phyloP scores from a whole-genome alignment of 2,329 filamentous ascomycete genomes.

The Ophiostoma montium region DNA sequence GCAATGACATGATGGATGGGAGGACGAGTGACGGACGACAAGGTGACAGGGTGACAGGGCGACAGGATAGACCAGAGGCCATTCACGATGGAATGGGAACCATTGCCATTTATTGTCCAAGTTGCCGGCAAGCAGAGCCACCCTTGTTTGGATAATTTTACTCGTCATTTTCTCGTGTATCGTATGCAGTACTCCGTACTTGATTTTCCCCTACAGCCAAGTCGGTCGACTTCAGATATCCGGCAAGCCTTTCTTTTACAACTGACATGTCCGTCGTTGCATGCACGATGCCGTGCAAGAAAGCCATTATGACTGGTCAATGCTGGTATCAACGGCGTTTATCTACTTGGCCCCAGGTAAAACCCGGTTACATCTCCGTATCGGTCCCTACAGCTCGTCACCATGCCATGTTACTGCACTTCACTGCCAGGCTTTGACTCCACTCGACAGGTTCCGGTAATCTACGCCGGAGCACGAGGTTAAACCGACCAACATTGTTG shows the following conservation, averaged over 20 bases:
- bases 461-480: constrained; percentile 8
- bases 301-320: background rate
- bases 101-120: background rate
- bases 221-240: background rate
- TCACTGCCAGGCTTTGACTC: background rate
- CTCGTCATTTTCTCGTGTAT: background rate
- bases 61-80: too few relatives aligned
- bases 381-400: background rate
- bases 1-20: background rate
- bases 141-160: background rate
- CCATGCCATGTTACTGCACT: too few relatives aligned
- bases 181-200: background rate
- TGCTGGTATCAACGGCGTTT: background rate
- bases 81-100: too few relatives aligned
- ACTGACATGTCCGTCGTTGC: too few relatives aligned
- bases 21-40: background rate
- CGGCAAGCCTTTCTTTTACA: background rate
- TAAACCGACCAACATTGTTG: background rate
- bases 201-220: too few relatives aligned
- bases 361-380: background rate
- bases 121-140: background rate
- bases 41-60: background rate
- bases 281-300: too few relatives aligned
- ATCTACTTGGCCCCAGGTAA: background rate
- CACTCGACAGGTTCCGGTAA: constrained; percentile 1